Evolutionary conservation across 768 basidiomycete species (phyloP), one percentile per base, ranked within the genome.

Genomic region (Leccinum barrowsii): DNA sequence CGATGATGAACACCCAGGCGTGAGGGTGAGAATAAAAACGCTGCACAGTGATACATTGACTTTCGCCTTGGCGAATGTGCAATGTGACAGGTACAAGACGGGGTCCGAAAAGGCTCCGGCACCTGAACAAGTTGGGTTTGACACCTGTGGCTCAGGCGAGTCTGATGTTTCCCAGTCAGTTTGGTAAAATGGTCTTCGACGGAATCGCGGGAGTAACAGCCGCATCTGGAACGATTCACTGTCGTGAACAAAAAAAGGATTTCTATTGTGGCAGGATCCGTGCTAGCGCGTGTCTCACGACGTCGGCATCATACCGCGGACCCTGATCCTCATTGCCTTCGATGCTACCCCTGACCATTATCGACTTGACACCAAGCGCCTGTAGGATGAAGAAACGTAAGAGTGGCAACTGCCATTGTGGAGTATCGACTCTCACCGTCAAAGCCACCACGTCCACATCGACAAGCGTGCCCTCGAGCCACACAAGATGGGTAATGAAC

Each of bases 401-500:
- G 50, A 48, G 35, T 0, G 34, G 48, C 32, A 10, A n/a, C n/a
- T 8, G 26, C 12, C 22, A 37, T 35, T 59, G 54, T 50, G 52
- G 22, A 55, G 48, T 24, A 19, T 28, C 42, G 51, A 48, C 85
- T 68, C 86, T 68, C 65, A 92, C 94, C 46, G 80, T 81, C 50
- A 94, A 81, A 10, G 71, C 73, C 49, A 71, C 69, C 40, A 78
- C 76, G 67, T 96, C 86, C 22, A 96, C 84, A 0, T 72, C 61
- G 8, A 97, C 81, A 8, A 68, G 66, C 4, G 85, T 81, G 2
- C 82, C 86, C 65, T 83, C 80, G 10, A 94, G 78, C 73, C 89
- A 88, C 4, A 94, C 83, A 26, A 97, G 71, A 72, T 96, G 92
- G 5, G 92, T 94, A 59, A 97, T 77, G 68, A 94, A 92, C 1